These are phyloP conservation scores for Candida caryicola DNA, from an alignment of 805 yeast genomes.

Conservation along the genomic window DNA sequence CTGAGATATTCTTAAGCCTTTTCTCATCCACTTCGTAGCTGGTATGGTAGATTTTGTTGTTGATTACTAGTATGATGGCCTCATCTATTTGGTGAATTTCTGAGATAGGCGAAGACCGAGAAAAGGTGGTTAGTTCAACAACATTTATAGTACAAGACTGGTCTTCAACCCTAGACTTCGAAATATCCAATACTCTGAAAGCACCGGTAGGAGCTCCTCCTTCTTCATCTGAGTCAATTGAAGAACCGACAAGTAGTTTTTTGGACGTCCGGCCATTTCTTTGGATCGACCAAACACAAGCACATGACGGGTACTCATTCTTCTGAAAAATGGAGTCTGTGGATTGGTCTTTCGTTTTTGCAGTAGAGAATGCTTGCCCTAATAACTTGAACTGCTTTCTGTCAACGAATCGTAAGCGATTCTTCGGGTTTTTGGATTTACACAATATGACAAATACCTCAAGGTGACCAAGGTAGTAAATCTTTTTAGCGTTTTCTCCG, in stretches of 20 bases:
- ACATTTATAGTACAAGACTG: constrained; percentile 17
- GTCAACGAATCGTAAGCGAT: constrained; percentile 33
- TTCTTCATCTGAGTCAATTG: constrained; percentile 4
- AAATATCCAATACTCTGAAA: constrained; percentile 35
- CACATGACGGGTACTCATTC: constrained; percentile 31
- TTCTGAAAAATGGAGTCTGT: constrained; percentile 18
- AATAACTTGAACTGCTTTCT: constrained; percentile 25
- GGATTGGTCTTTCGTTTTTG: constrained; percentile 16
- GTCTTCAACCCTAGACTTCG: constrained; percentile 16
- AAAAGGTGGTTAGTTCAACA: constrained; percentile 31
- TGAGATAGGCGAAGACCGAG: constrained; percentile 30
- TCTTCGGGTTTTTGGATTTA: constrained; percentile 22
- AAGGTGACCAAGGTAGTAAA: constrained; percentile 27
- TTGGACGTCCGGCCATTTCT: constrained; percentile 31
- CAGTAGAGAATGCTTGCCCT: constrained; percentile 11
- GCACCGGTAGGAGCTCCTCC: constrained; percentile 18
- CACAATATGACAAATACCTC: constrained; percentile 31
- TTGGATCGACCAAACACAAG: constrained; percentile 33
- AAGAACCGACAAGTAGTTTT: constrained; percentile 34
- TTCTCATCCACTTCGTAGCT: constrained; percentile 32
- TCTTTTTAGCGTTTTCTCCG: constrained; percentile 32
- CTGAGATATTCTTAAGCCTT: constrained; percentile 26
- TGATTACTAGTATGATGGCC: constrained; percentile 33
- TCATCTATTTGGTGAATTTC: constrained; percentile 33
- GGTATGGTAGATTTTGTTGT: constrained; percentile 28